Percentiles rank a stretch among this genome's conserved stretches.
These are phyloP conservation scores for Penicillium parvum DNA, from an alignment of 495 filamentous ascomycete species.

Conservation along the genomic window DNA sequence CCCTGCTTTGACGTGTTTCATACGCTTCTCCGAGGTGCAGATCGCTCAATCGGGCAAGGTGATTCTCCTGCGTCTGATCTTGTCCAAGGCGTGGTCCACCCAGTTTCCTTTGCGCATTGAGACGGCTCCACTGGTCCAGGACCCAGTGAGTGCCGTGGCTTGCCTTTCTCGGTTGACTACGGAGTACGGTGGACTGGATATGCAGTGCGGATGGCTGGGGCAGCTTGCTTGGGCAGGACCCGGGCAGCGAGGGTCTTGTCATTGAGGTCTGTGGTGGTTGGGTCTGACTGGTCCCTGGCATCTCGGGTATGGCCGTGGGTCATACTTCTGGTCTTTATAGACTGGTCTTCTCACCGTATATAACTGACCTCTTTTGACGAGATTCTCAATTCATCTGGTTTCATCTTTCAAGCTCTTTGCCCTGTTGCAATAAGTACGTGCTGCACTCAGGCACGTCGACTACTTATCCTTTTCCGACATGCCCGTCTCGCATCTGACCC, in stretches of 20 bases:
- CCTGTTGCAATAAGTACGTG: constrained; percentile 1
- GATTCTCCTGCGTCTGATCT: constrained; percentile 1
- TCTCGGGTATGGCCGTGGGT: constrained; percentile 10
- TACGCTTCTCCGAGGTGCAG: constrained; percentile 12
- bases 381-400: constrained; percentile 30
- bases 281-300: constrained; percentile 14
- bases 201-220: background rate
- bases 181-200: constrained; percentile 1
- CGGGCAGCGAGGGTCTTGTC: constrained; percentile 3
- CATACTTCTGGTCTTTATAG: constrained; percentile 19
- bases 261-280: background rate
- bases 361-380: constrained; percentile 12
- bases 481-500: constrained; percentile 56
- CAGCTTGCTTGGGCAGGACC: constrained; percentile 15
- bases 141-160: constrained; percentile 11
- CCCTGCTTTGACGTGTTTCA: too few species aligned
- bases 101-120: background rate
- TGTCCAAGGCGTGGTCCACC: background rate
- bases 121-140: background rate
- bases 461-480: constrained; percentile 30
- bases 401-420: constrained; percentile 20
- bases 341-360: constrained; percentile 19
- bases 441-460: constrained; percentile 11
- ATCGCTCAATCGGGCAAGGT: constrained; percentile 14
- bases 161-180: constrained; percentile 15